Conservation (phyloP, 23 red algal species). For the Agarophyton chilense region DNA sequence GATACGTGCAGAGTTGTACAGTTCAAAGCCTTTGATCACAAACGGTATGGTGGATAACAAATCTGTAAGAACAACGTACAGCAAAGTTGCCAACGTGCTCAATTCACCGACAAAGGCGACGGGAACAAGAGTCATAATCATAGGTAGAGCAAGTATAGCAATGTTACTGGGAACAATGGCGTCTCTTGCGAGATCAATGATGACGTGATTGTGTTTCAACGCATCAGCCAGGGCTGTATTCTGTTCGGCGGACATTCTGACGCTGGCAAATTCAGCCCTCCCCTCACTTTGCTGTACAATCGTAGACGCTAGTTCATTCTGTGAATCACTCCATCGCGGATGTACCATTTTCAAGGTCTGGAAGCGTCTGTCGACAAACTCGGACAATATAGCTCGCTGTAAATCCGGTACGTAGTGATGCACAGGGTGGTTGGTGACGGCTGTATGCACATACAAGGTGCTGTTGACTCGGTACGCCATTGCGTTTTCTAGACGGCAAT, state of each 20-base stretch:
- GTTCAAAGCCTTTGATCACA: slow-evolving; percentile 38
- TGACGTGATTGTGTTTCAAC: background rate
- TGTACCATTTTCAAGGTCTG: background rate
- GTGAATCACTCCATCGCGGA: slow-evolving; percentile 6
- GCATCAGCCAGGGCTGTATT: background rate
- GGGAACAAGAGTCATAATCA: slow-evolving; percentile 41
- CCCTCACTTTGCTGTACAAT: background rate
- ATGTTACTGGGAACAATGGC: slow-evolving; percentile 22
- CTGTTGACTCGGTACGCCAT: background rate
- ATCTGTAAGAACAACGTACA: slow-evolving; percentile 31
- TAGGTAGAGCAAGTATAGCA: slow-evolving; percentile 25
- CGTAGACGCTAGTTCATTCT: background rate
- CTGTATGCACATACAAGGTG: background rate
- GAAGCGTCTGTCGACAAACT: background rate
- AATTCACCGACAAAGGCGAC: slow-evolving; percentile 45
- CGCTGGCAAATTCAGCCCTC: slow-evolving; percentile 13
- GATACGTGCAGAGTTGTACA: background rate
- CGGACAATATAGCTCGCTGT: background rate
- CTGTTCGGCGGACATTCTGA: background rate
- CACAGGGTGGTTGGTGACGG: slow-evolving; percentile 25
- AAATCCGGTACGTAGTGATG: background rate
- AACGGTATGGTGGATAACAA: slow-evolving; percentile 21
- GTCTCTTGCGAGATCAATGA: slow-evolving; percentile 27
- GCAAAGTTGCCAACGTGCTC: background rate
- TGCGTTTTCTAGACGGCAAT: background rate